A percentile compares a stretch with the other conserved stretches of the same genome.
phyloP scores from a whole-genome alignment of 441 rosid species.

The Adansonia grandidieri region DNA sequence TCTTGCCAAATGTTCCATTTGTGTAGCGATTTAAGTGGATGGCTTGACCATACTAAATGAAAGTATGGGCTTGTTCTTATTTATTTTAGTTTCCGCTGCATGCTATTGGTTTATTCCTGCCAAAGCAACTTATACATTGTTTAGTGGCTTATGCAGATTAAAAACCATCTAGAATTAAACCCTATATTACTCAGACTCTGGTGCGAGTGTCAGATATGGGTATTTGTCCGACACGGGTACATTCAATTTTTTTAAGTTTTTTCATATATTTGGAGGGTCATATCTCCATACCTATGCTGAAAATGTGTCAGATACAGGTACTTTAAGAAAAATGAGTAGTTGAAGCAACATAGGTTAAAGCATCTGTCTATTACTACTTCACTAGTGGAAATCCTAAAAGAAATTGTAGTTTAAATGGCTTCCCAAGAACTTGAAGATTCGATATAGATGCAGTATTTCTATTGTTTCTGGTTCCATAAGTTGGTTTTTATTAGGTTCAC shows the following conservation, averaged over 20 bases:
- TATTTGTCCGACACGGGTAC: no score
- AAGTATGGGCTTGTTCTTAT: not conserved
- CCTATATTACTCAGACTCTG: no score
- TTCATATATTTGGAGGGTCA: no score
- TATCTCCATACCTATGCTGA: no score
- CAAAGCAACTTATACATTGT: not conserved
- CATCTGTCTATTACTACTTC: not conserved
- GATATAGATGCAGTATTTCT: not conserved
- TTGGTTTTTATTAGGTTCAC: not conserved
- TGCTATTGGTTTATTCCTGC: not conserved
- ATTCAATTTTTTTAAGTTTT: no score
- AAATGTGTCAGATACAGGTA: no score
- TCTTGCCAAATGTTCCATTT: not conserved
- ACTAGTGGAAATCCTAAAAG: not conserved
- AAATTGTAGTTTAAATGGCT: not conserved
- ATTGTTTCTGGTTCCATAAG: not conserved
- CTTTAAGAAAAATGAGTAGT: no score
- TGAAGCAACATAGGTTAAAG: not conserved
- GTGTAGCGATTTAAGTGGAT: not conserved
- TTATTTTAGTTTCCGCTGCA: not conserved
- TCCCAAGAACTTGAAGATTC: not conserved
- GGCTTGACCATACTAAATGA: not conserved
- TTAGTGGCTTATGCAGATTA: not conserved
- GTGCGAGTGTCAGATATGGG: no score
- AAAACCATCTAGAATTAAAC: not conserved